Conservation (phyloP, 1,284 basidiomycete genomes). For the Cystobasidium slooffiae region DNA sequence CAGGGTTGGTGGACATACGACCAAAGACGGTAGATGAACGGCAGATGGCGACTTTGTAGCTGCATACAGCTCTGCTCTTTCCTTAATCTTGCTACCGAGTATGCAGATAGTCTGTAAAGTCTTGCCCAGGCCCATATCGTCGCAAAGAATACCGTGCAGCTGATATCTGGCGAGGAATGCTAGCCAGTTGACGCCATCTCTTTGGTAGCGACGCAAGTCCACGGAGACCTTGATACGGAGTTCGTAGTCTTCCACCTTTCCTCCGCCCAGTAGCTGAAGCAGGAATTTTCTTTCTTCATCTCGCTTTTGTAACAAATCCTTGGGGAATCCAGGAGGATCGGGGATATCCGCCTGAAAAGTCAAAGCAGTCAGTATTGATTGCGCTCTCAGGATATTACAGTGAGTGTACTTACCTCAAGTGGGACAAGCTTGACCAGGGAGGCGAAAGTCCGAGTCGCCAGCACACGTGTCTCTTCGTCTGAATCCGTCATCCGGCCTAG, state of each 20-base stretch:
- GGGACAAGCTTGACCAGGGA: slow-evolving; percentile 99
- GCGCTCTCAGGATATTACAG: too few relatives aligned
- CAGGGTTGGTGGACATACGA: slow-evolving; percentile 95
- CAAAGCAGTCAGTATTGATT: not conserved
- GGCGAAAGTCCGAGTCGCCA: slow-evolving; percentile 95
- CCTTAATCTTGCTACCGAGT: slow-evolving; percentile 88
- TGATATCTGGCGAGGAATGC: slow-evolving; percentile 97
- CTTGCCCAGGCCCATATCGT: slow-evolving; percentile 95
- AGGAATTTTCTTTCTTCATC: slow-evolving; percentile 90
- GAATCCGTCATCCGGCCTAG: slow-evolving; percentile 96
- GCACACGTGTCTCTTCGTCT: slow-evolving; percentile 86
- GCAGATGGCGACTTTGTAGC: slow-evolving; percentile 74
- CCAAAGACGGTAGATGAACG: slow-evolving; percentile 87
- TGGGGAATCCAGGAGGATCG: slow-evolving; percentile 89
- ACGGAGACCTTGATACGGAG: slow-evolving; percentile 90
- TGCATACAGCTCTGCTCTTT: slow-evolving; percentile 74
- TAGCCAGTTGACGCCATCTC: slow-evolving; percentile 98
- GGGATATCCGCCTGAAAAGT: slow-evolving; percentile 79
- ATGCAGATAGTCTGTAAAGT: slow-evolving; percentile 98
- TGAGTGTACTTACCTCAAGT: slow-evolving; percentile 70
- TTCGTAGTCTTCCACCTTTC: slow-evolving; percentile 87
- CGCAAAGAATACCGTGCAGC: slow-evolving; percentile 95
- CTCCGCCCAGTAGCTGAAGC: slow-evolving; percentile 89
- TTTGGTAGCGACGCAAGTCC: slow-evolving; percentile 94
- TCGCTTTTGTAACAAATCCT: slow-evolving; percentile 83